These are phyloP conservation scores for Pseudozyma hubeiensis DNA, from an alignment of 1,284 basidiomycete genomes.

Conservation along the genomic window DNA sequence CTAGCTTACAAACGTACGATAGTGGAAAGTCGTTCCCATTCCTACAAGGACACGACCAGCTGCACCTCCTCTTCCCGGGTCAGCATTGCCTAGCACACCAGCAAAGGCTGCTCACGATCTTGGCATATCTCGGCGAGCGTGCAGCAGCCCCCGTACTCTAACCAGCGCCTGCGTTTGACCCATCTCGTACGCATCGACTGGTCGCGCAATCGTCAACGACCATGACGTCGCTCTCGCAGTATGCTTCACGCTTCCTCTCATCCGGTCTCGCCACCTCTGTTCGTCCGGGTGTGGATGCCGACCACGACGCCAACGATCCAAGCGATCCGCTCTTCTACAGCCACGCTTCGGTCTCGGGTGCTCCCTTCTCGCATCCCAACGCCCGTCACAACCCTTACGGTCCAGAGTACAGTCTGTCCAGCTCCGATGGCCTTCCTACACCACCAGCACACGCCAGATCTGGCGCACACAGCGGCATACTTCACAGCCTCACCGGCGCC, in stretches of 20 bases:
- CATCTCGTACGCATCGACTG: neutral
- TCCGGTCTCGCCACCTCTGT: constrained; percentile 33
- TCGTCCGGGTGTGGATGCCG: constrained; percentile 37
- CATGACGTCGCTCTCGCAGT: constrained; percentile 54
- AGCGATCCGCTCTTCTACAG: constrained; percentile 51
- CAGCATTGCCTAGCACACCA: neutral
- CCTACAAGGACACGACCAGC: neutral
- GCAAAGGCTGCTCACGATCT: constrained; percentile 40
- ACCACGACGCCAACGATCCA: constrained; percentile 41
- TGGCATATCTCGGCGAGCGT: constrained; percentile 8
- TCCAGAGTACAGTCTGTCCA: constrained; percentile 51
- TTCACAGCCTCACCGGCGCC: constrained; percentile 48
- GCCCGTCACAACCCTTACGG: constrained; percentile 41
- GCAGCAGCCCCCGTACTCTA: constrained; percentile 19
- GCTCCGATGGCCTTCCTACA: constrained; percentile 52
- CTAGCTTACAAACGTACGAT: too few relatives aligned
- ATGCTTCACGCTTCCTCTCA: constrained; percentile 54
- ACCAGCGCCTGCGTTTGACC: neutral
- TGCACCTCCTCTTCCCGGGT: neutral
- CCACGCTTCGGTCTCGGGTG: constrained; percentile 42
- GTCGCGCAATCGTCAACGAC: neutral
- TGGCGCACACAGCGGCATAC: constrained; percentile 37
- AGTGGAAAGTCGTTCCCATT: too few relatives aligned
- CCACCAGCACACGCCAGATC: constrained; percentile 29
- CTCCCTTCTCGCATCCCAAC: constrained; percentile 42